Percentiles rank a stretch among this genome's conserved stretches.
Evolutionary conservation across 2,329 filamentous ascomycete species (phyloP).

Genomic region (Gyromitra esculenta): DNA sequence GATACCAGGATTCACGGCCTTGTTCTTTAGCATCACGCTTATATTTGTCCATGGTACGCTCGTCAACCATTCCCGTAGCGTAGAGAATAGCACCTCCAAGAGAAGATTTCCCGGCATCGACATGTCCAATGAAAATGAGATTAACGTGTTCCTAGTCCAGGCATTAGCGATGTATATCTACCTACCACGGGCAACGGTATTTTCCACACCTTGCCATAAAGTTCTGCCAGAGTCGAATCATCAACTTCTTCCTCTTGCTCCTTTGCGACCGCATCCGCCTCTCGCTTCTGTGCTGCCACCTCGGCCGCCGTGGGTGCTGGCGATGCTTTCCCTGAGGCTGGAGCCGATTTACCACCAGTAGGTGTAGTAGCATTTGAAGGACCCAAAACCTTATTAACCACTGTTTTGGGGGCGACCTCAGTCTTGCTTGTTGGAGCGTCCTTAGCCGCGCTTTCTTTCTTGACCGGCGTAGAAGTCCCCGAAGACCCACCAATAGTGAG

Average conservation of each 20-base stretch:
- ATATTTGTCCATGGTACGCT: conserved; percentile 98
- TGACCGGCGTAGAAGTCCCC: conserved; percentile 55
- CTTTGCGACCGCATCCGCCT: conserved; percentile 83
- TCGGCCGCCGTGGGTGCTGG: conserved; percentile 65
- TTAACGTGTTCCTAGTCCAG: conserved; percentile 74
- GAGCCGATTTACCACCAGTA: conserved; percentile 77
- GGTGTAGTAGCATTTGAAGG: conserved; percentile 74
- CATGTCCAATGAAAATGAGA: conserved; percentile 97
- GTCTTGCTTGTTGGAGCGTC: conserved; percentile 63
- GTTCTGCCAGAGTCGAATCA: conserved; percentile 86
- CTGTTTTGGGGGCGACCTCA: conserved; percentile 82
- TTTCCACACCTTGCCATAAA: conserved; percentile 80
- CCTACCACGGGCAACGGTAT: not conserved
- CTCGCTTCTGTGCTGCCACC: conserved; percentile 63
- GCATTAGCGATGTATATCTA: conserved; percentile 5
- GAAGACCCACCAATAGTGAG: conserved; percentile 72
- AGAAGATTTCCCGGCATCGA: conserved; percentile 97
- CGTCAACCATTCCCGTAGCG: conserved; percentile 97
- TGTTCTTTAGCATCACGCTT: conserved; percentile 95
- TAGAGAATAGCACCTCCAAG: conserved; percentile 93
- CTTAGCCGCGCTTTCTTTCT: conserved; percentile 59
- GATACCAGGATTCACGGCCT: conserved; percentile 97
- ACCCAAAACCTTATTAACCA: conserved; percentile 74
- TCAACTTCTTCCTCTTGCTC: conserved; percentile 77
- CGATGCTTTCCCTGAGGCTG: conserved; percentile 80